Percentiles rank a stretch among this genome's conserved stretches.
Conservation (phyloP, 768 basidiomycete species). For the Mycena capillaripes region DNA sequence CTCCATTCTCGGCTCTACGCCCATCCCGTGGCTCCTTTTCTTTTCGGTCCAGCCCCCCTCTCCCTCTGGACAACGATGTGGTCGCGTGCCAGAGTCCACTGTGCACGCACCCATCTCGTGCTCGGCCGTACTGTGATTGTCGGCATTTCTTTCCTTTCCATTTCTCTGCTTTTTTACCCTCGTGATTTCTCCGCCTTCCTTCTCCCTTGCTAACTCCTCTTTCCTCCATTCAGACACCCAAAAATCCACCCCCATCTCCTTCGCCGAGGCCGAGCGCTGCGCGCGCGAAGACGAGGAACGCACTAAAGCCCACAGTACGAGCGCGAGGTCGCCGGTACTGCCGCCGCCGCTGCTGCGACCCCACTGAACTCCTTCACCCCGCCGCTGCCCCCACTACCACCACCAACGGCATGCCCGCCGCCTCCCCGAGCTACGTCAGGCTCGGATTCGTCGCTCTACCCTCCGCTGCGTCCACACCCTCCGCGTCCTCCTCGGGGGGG, state of each 20-base stretch:
- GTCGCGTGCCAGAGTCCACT: too few species aligned
- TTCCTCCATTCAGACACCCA: constrained; percentile 80
- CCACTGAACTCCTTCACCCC: constrained; percentile 25
- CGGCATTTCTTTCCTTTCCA: constrained; percentile 16
- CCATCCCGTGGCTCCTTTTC: too few species aligned
- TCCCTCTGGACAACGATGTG: too few species aligned
- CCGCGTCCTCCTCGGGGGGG: too few species aligned
- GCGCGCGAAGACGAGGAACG: constrained; percentile 94
- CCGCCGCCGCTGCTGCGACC: constrained; percentile 32
- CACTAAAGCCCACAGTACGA: constrained; percentile 93
- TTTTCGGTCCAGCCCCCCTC: too few species aligned
- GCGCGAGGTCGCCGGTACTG: constrained; percentile 71
- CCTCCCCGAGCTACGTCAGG: constrained; percentile 29
- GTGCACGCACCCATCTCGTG: too few species aligned
- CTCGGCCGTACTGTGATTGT: background rate
- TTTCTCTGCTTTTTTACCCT: too few species aligned
- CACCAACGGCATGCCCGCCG: constrained; percentile 34
- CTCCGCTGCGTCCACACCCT: background rate
- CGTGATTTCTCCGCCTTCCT: too few species aligned
- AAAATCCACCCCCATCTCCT: constrained; percentile 90
- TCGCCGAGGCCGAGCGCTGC: constrained; percentile 93
- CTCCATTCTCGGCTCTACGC: too few species aligned
- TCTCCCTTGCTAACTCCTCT: constrained; percentile 67
- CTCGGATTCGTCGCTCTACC: constrained; percentile 37
- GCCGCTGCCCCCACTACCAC: constrained; percentile 43